phyloP scores from a whole-genome alignment of 2,329 filamentous ascomycete genomes.

The Verticillium zaregamsianum region DNA sequence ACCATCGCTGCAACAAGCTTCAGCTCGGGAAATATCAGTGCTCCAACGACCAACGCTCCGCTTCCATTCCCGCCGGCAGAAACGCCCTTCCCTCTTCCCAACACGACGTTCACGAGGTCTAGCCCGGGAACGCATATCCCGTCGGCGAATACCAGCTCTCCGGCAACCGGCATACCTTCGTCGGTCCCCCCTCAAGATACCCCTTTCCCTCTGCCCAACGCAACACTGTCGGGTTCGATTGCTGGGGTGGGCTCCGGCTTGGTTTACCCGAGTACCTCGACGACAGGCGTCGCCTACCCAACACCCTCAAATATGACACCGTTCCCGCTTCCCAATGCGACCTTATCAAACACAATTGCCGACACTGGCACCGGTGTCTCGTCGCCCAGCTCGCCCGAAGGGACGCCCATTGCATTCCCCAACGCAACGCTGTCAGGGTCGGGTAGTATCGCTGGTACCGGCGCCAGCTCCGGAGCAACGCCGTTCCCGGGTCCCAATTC shows the following conservation, averaged over 20 bases:
- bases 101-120: not conserved
- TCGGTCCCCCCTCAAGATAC: not conserved
- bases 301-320: not conserved
- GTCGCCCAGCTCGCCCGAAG: too few relatives aligned
- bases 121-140: not conserved
- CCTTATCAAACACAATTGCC: not conserved
- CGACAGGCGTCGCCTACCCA: not conserved
- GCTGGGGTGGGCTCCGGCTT: not conserved
- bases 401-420: too few relatives aligned
- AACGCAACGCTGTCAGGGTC: not conserved
- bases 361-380: not conserved
- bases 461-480: not conserved
- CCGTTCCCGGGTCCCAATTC: not conserved
- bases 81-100: not conserved
- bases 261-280: not conserved
- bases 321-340: too few relatives aligned
- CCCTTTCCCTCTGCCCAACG: not conserved
- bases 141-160: not conserved
- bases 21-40: not conserved
- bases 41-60: not conserved
- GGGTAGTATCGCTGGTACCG: not conserved
- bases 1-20: not conserved
- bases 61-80: too few relatives aligned
- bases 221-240: not conserved
- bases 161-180: not conserved